A percentile compares a stretch with the other conserved stretches of the same genome.
Evolutionary conservation across 1,139 yeast species (phyloP).

Genomic region (Hansenula lynferdii): DNA sequence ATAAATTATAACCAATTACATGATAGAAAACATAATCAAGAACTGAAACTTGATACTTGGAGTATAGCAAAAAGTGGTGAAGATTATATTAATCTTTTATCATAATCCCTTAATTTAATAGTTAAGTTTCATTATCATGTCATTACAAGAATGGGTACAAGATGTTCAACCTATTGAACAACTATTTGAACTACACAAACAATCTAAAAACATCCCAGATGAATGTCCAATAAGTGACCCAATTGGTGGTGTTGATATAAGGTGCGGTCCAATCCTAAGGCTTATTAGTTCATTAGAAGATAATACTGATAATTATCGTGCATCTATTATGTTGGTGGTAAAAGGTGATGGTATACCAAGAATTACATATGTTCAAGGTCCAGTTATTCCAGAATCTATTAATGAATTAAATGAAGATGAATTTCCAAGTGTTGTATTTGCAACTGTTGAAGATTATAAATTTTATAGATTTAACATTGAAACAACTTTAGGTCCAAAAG

Average conservation of each 20-base stretch:
- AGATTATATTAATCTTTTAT: too few species aligned
- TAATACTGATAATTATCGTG: conserved; percentile 49
- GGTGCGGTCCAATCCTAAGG: conserved; percentile 77
- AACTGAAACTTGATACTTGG: too few species aligned
- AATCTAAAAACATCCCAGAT: conserved; percentile 7
- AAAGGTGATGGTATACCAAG: conserved; percentile 21
- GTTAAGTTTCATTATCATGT: too few species aligned
- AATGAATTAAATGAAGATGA: conserved; percentile 31
- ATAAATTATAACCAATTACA: neutral
- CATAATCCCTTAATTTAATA: too few species aligned
- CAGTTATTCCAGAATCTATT: conserved; percentile 11
- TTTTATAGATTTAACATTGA: conserved; percentile 64
- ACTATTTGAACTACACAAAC: neutral
- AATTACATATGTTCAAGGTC: conserved; percentile 24
- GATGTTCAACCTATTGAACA: neutral
- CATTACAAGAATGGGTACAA: neutral
- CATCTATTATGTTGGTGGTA: conserved; percentile 54
- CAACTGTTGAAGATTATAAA: conserved; percentile 42
- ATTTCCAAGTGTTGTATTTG: conserved; percentile 41
- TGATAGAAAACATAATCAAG: neutral
- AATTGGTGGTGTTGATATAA: conserved; percentile 36
- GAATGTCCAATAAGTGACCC: conserved; percentile 21
- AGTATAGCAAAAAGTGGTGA: too few species aligned
- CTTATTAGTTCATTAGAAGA: conserved; percentile 55
- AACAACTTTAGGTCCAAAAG: conserved; percentile 39